Percentiles rank a stretch among this genome's conserved stretches.
These are phyloP conservation scores for Neospora caninum DNA, from an alignment of 169 alveolate genomes.

Conservation along the genomic window DNA sequence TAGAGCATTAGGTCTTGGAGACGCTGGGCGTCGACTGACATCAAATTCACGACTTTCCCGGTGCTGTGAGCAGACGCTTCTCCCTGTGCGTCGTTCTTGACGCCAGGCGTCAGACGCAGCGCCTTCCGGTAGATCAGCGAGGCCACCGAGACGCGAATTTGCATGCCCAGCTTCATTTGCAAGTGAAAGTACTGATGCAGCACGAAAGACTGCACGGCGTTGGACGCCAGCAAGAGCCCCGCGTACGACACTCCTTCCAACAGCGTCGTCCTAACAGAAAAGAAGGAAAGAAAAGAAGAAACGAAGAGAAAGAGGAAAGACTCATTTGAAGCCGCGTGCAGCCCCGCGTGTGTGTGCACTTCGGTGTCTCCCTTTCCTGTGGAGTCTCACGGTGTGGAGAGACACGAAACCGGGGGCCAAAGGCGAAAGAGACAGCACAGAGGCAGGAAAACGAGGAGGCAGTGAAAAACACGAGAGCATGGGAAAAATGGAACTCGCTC, in stretches of 20 bases:
- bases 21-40: conserved; percentile 54
- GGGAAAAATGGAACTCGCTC: too few species aligned
- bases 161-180: conserved; percentile 39
- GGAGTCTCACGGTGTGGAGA: too few species aligned
- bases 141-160: conserved; percentile 8
- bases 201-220: conserved; percentile 26
- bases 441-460: too few species aligned
- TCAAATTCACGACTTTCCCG: conserved; percentile 51
- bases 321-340: too few species aligned
- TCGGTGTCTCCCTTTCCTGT: too few species aligned
- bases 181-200: conserved; percentile 54
- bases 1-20: conserved; percentile 54
- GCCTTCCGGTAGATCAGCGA: conserved; percentile 33
- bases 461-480: too few species aligned
- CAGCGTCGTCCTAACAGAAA: not conserved
- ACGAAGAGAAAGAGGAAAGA: not conserved
- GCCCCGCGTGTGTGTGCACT: too few species aligned
- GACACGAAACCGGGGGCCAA: too few species aligned
- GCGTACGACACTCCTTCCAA: not conserved
- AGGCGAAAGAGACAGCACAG: too few species aligned
- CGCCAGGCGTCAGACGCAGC: conserved; percentile 12
- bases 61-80: not conserved
- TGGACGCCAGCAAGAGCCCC: not conserved
- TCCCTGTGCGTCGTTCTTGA: not conserved
- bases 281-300: not conserved